Evolutionary conservation across 2,329 filamentous ascomycete species (phyloP).

Genomic region (Cordyceps cateniannulata): DNA sequence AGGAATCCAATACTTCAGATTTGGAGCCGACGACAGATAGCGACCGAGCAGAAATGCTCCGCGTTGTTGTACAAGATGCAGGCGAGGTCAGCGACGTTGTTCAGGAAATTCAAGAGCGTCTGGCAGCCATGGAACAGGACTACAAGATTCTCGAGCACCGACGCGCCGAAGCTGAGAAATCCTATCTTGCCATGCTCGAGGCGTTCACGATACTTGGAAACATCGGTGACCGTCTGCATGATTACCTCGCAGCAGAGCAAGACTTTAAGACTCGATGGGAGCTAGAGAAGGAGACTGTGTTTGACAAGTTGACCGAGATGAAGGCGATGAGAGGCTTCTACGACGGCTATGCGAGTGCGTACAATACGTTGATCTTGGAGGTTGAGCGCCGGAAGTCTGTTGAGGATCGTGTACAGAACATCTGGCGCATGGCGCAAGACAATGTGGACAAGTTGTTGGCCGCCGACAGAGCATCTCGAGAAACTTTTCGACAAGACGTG

Average conservation of each 20-base stretch:
- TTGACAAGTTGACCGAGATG: constrained; percentile 66
- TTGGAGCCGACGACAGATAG: constrained; percentile 66
- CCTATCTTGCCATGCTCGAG: constrained; percentile 51
- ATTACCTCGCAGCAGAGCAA: constrained; percentile 57
- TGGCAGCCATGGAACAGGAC: constrained; percentile 69
- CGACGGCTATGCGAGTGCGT: constrained; percentile 76
- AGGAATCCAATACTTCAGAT: constrained; percentile 42
- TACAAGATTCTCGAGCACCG: constrained; percentile 58
- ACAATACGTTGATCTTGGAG: constrained; percentile 79
- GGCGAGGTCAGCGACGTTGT: constrained; percentile 61
- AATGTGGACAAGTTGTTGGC: constrained; percentile 70
- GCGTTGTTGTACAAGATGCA: constrained; percentile 68
- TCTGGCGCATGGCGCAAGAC: constrained; percentile 71
- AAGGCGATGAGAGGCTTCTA: constrained; percentile 75
- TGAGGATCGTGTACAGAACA: constrained; percentile 65
- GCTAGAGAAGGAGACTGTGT: constrained; percentile 65
- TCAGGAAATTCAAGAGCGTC: constrained; percentile 65
- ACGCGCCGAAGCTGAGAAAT: constrained; percentile 41
- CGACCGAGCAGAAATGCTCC: constrained; percentile 77
- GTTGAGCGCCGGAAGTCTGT: constrained; percentile 67
- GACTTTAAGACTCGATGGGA: constrained; percentile 65
- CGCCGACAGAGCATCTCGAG: constrained; percentile 64
- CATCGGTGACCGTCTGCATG: constrained; percentile 58
- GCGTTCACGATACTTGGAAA: constrained; percentile 62
- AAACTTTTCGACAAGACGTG: constrained; percentile 73